Evolutionary conservation across 192 early-diverging fungal species (phyloP).

Genomic region (Gorgonomyces haynaldii): DNA sequence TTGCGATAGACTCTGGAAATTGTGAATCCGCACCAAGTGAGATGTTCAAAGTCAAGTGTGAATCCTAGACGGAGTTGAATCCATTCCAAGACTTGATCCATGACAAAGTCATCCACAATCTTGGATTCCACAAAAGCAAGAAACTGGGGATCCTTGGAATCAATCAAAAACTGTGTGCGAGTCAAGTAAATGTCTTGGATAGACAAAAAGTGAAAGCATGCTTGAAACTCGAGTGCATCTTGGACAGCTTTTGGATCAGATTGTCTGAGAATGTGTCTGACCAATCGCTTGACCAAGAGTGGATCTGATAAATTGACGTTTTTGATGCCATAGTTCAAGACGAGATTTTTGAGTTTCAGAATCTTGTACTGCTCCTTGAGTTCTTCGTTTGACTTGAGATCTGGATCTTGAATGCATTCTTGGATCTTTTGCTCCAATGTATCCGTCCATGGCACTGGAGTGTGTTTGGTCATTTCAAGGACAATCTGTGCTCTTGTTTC

Average conservation of each 20-base stretch:
- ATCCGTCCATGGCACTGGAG: conserved; percentile 51
- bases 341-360: conserved; percentile 52
- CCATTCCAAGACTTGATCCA: no score
- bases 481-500: conserved; percentile 27
- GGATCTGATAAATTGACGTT: conserved; percentile 50
- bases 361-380: conserved; percentile 51
- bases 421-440: conserved; percentile 1
- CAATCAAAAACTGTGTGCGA: neutral
- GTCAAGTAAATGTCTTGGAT: neutral
- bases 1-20: no score
- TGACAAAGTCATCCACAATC: no score
- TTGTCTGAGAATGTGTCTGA: conserved; percentile 38
- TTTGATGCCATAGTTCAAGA: conserved; percentile 40
- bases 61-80: no score
- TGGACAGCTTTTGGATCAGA: conserved; percentile 40
- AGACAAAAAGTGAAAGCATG: neutral
- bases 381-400: conserved; percentile 22
- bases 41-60: no score
- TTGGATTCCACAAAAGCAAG: no score
- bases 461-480: conserved; percentile 53
- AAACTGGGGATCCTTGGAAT: neutral
- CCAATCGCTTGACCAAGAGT: conserved; percentile 32
- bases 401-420: neutral
- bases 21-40: no score
- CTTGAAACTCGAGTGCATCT: conserved; percentile 38